Conservation (phyloP, 257 asterid species). For the Solanum corneliomulleri region DNA sequence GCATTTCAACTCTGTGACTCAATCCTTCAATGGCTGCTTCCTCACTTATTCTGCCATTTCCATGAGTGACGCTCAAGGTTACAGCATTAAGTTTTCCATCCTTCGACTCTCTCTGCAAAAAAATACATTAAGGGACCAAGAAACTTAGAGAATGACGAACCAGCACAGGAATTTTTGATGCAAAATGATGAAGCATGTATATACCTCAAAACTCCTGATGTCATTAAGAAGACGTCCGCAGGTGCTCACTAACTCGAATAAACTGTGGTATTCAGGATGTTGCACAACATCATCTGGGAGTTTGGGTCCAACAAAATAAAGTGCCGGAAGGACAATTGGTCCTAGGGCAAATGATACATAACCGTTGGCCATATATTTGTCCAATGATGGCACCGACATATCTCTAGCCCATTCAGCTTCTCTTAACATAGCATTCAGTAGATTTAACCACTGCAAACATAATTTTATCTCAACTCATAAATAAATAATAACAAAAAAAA, state of each 20-base stretch:
- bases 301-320: slow-evolving; percentile 77
- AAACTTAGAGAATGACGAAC: background rate
- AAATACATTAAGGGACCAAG: background rate
- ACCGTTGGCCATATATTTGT: slow-evolving; percentile 65
- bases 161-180: background rate
- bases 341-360: slow-evolving; percentile 80
- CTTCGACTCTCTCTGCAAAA: slow-evolving; percentile 63
- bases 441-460: slow-evolving; percentile 67
- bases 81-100: slow-evolving; percentile 64
- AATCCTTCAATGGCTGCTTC: slow-evolving; percentile 37
- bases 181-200: background rate
- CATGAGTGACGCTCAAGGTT: slow-evolving; percentile 29
- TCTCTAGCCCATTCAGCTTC: slow-evolving; percentile 66
- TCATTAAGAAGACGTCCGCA: slow-evolving; percentile 87
- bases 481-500: background rate
- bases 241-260: slow-evolving; percentile 59
- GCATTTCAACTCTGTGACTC: slow-evolving; percentile 22
- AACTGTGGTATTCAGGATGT: slow-evolving; percentile 41
- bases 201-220: slow-evolving; percentile 60
- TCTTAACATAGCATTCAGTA: slow-evolving; percentile 62
- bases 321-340: slow-evolving; percentile 72
- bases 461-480: background rate
- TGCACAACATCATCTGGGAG: slow-evolving; percentile 56
- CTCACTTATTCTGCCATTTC: slow-evolving; percentile 28
- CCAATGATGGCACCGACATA: slow-evolving; percentile 35